Evolutionary conservation across 129 eudicot species (phyloP), one percentile per base, ranked within the genome.

Genomic region (Ambrosia artemisiifolia): DNA sequence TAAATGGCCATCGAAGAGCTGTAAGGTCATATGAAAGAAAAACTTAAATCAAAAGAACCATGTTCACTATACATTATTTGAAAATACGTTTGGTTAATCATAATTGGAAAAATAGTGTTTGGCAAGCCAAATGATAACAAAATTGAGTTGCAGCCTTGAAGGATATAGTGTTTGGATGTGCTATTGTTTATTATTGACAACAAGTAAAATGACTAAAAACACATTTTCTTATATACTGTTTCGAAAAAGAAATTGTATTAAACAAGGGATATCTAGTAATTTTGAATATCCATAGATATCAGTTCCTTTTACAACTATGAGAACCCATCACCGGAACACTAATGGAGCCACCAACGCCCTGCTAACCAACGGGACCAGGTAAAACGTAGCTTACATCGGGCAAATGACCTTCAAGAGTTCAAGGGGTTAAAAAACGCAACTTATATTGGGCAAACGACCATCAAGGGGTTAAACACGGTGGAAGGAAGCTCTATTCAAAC

Each of bases 1-100:
- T 79, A 89, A 69, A 93, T 89, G 20, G 96, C 98, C 96, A 89
- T 85, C 61, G 96, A 80, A 19, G 92, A 84, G 80, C 96, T 89
- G 91, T 55, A 19, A 71, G 47, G 72, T 28, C 79, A 36, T 34
- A 32, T 60, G 16, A 11, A 34, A 19, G 55, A 16, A n/a, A 59
- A 59, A 38, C 24, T 6, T 9, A 12, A 75, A 48, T 53, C 68
- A 56, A 5, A 40, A 43, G 35, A 65, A 50, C 46, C n/a, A 49
- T 34, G 60, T 18, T 72, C 4, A 8, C 42, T 38, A 42, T 38
- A 42, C 3, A 12, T 4, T 48, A 30, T 30, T 68, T 34, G 36
- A 47, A 16, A 51, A 24, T 33, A 16, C 3, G 35, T 49, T 18
- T 7, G 16, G 47, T n/a, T 33, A 11, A 43, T 47, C 63, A 24